A percentile compares a stretch with the other conserved stretches of the same genome.
Evolutionary conservation across 192 early-diverging fungal species (phyloP).

Genomic region (Neocallimastix lanati): DNA sequence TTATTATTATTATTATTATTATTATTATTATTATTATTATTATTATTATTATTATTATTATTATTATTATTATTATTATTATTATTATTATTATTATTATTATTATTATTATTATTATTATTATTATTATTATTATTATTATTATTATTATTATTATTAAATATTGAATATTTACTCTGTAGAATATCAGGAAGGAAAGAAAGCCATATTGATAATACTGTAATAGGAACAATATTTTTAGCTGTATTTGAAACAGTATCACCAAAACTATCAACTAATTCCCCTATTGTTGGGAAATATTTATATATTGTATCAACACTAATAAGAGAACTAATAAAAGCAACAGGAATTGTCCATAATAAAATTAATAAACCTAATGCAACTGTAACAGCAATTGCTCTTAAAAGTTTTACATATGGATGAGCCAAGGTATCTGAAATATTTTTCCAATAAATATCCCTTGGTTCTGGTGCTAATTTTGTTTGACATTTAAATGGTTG

Average conservation of each 20-base stretch:
- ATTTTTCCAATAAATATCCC: slow-evolving; percentile 59
- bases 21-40: too few species aligned
- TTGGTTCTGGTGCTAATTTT: slow-evolving; percentile 48
- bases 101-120: too few species aligned
- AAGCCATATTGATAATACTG: slow-evolving; percentile 51
- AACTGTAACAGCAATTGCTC: slow-evolving; percentile 26
- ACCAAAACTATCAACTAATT: slow-evolving; percentile 26
- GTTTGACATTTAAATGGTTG: slow-evolving; percentile 46
- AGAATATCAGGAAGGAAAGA: slow-evolving; percentile 51
- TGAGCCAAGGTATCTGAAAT: slow-evolving; percentile 13
- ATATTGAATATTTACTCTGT: slow-evolving; percentile 7
- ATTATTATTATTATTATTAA: too few species aligned
- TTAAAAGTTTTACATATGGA: slow-evolving; percentile 17
- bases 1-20: too few species aligned
- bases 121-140: too few species aligned
- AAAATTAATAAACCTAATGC: slow-evolving; percentile 47
- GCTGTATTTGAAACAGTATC: slow-evolving; percentile 35
- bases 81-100: too few species aligned
- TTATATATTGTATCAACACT: slow-evolving; percentile 34
- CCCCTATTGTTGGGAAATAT: slow-evolving; percentile 36
- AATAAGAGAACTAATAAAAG: slow-evolving; percentile 42
- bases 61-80: too few species aligned
- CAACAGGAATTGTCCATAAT: slow-evolving; percentile 58
- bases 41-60: too few species aligned
- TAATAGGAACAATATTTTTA: slow-evolving; percentile 43